Evolutionary conservation across 2,329 filamentous ascomycete species (phyloP).

Genomic region (Xylaria sp.): DNA sequence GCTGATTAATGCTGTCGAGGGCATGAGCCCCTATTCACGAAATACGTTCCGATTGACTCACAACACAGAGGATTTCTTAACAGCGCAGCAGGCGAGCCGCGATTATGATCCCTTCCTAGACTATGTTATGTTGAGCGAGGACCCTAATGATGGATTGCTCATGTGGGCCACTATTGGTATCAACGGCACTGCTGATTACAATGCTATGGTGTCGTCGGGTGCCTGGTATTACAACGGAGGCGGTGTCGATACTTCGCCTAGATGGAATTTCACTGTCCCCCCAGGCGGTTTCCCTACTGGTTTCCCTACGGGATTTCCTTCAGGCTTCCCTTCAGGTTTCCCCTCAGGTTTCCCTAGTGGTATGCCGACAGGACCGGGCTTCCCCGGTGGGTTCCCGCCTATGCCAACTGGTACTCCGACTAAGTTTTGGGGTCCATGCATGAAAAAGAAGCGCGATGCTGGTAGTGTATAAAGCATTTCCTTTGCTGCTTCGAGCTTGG

Average conservation of each 20-base stretch:
- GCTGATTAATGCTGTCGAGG: constrained; percentile 61
- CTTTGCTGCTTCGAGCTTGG: not conserved
- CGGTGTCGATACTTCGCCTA: constrained; percentile 38
- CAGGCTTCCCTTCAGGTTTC: constrained; percentile 18
- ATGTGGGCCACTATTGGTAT: constrained; percentile 63
- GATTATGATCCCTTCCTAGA: constrained; percentile 60
- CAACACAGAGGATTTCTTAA: constrained; percentile 62
- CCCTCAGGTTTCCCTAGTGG: constrained; percentile 25
- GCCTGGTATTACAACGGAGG: constrained; percentile 40
- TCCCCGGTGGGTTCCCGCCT: constrained; percentile 35
- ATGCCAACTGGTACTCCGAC: constrained; percentile 29
- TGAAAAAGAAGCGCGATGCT: constrained; percentile 40
- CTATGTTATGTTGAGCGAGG: constrained; percentile 66
- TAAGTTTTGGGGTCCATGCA: constrained; percentile 41
- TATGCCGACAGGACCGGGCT: constrained; percentile 14
- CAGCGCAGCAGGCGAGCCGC: constrained; percentile 52
- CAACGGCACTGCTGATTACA: constrained; percentile 50
- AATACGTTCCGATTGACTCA: constrained; percentile 56
- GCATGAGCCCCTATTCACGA: constrained; percentile 56
- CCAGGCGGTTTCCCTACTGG: constrained; percentile 33
- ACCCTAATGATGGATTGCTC: constrained; percentile 59
- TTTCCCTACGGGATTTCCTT: constrained; percentile 21
- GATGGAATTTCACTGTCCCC: constrained; percentile 35
- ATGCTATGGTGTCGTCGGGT: constrained; percentile 31
- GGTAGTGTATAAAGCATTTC: constrained; percentile 6